These are phyloP conservation scores for Backusella liffmaniae DNA, from an alignment of 192 early-diverging fungal genomes.

Conservation along the genomic window DNA sequence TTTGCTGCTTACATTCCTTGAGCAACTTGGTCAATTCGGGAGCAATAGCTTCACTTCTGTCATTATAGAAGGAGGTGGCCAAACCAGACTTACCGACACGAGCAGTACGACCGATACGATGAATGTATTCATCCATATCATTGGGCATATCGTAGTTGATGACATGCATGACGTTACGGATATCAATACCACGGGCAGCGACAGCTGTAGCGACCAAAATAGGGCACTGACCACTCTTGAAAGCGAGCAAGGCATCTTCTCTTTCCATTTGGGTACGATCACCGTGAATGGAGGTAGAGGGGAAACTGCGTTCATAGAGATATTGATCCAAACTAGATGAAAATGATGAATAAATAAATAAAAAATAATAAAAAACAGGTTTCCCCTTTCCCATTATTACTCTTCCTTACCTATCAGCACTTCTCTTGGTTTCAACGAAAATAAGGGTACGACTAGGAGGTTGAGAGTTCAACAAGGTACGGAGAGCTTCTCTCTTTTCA, in stretches of 20 bases:
- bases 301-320: constrained; percentile 65
- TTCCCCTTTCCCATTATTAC: constrained; percentile 50
- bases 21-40: constrained; percentile 53
- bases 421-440: constrained; percentile 81
- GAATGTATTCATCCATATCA: constrained; percentile 77
- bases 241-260: constrained; percentile 69
- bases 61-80: constrained; percentile 61
- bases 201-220: constrained; percentile 78
- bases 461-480: constrained; percentile 50
- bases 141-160: constrained; percentile 77
- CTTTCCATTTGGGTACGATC: constrained; percentile 79
- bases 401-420: constrained; percentile 68
- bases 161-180: constrained; percentile 76
- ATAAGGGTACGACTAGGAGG: constrained; percentile 71
- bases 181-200: constrained; percentile 77
- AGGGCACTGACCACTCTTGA: constrained; percentile 61
- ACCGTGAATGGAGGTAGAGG: constrained; percentile 84
- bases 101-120: constrained; percentile 72
- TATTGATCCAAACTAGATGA: constrained; percentile 62
- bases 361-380: not conserved
- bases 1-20: constrained; percentile 56
- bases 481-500: constrained; percentile 37
- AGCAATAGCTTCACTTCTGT: constrained; percentile 39
- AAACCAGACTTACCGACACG: constrained; percentile 60
- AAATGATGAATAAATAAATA: constrained; percentile 22